Evolutionary conservation across 345 rosid genomes (phyloP).

Genomic region (Nasturtium officinale): DNA sequence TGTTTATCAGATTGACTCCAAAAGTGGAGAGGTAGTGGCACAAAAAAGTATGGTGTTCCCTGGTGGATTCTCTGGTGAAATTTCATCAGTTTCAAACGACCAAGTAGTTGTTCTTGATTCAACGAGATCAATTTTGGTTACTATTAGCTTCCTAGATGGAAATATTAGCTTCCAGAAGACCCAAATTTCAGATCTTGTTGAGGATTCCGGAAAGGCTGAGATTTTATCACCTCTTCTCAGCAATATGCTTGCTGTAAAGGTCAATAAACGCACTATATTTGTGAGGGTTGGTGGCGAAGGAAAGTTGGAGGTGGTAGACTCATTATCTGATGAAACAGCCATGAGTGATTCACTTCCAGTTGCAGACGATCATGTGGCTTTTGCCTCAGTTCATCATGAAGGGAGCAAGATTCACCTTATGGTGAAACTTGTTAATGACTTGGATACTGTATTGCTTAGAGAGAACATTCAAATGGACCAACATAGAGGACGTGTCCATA

Average conservation of each 20-base stretch:
- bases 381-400: constrained; percentile 70
- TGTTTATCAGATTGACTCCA: constrained; percentile 65
- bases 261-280: constrained; percentile 47
- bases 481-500: constrained; percentile 73
- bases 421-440: constrained; percentile 69
- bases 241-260: constrained; percentile 64
- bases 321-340: constrained; percentile 58
- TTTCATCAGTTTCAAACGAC: constrained; percentile 64
- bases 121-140: constrained; percentile 57
- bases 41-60: constrained; percentile 64
- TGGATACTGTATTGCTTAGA: constrained; percentile 71
- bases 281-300: constrained; percentile 59
- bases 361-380: constrained; percentile 64
- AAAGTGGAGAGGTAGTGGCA: constrained; percentile 69
- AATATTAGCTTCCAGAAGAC: constrained; percentile 60
- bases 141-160: constrained; percentile 59
- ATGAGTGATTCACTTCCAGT: constrained; percentile 77
- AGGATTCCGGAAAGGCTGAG: constrained; percentile 55
- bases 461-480: constrained; percentile 73
- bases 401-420: constrained; percentile 63
- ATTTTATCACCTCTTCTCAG: constrained; percentile 60
- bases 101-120: constrained; percentile 74
- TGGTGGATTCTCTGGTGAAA: constrained; percentile 68
- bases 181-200: constrained; percentile 57
- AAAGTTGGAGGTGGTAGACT: constrained; percentile 69